Conservation (phyloP, 495 filamentous ascomycete genomes). For the Letharia columbiana region DNA sequence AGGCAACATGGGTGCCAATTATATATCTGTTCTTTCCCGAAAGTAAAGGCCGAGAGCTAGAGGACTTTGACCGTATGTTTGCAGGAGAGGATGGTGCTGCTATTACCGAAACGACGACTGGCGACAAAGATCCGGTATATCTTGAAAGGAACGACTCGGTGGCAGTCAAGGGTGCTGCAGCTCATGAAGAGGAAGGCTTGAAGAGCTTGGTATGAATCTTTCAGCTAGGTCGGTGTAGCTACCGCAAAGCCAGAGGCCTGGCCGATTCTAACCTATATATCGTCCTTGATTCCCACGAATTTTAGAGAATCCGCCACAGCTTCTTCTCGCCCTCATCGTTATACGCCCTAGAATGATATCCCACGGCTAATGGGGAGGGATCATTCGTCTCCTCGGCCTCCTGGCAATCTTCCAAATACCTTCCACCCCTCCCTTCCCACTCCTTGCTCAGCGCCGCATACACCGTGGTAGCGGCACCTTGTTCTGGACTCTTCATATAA, state of each 20-base stretch:
- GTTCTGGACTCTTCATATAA: slow-evolving; percentile 30
- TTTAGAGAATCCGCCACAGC: slow-evolving; percentile 32
- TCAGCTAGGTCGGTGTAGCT: background rate
- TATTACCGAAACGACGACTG: background rate
- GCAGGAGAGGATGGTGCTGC: slow-evolving; percentile 20
- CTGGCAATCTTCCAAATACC: slow-evolving; percentile 35
- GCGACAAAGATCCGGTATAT: background rate
- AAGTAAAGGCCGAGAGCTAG: slow-evolving; percentile 38
- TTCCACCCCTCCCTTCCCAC: slow-evolving; percentile 33
- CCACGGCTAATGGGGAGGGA: slow-evolving; percentile 1
- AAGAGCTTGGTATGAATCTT: background rate
- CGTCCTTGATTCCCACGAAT: slow-evolving; percentile 28
- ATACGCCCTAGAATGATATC: slow-evolving; percentile 30
- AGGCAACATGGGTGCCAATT: slow-evolving; percentile 25
- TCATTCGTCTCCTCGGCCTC: slow-evolving; percentile 20
- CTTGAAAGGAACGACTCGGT: background rate
- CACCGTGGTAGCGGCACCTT: slow-evolving; percentile 38
- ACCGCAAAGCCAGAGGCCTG: background rate
- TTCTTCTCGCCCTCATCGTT: slow-evolving; percentile 31
- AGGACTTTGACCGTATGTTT: slow-evolving; percentile 44
- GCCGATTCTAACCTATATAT: background rate
- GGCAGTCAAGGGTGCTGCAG: background rate
- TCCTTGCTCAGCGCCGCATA: slow-evolving; percentile 34
- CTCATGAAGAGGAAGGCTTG: background rate
- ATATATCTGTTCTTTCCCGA: slow-evolving; percentile 39